A percentile compares a stretch with the other conserved stretches of the same genome.
Evolutionary conservation across 805 yeast genomes (phyloP).

Genomic region (Saccharomycopsis olivae): DNA sequence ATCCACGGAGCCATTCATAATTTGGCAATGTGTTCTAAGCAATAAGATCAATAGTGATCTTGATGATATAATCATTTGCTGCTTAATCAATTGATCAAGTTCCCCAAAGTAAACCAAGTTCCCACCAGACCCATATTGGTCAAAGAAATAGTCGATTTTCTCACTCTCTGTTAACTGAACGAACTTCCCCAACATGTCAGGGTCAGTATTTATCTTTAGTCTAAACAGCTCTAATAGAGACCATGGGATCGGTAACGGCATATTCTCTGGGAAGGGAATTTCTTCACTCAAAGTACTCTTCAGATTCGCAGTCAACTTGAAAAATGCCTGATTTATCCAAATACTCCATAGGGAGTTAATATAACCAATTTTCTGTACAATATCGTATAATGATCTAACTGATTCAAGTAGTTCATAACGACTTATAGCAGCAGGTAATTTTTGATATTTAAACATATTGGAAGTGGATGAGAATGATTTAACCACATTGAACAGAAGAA

Average conservation of each 20-base stretch:
- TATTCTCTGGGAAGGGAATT: background rate
- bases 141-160: background rate
- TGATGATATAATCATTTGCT: background rate
- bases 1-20: no score
- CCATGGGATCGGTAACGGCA: background rate
- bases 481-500: no score
- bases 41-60: background rate
- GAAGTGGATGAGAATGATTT: background rate
- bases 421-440: background rate
- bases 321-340: background rate
- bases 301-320: background rate
- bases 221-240: background rate
- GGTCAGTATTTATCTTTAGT: background rate
- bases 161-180: background rate
- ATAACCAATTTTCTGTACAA: background rate
- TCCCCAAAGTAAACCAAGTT: background rate
- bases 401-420: no score
- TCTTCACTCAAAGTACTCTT: background rate
- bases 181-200: background rate
- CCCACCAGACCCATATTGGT: background rate
- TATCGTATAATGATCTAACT: background rate
- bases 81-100: background rate
- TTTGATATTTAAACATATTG: background rate
- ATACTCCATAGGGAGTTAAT: background rate
- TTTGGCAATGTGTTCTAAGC: background rate